These are phyloP conservation scores for Leucogyrophana mollusca DNA, from an alignment of 768 basidiomycete species.

Conservation along the genomic window DNA sequence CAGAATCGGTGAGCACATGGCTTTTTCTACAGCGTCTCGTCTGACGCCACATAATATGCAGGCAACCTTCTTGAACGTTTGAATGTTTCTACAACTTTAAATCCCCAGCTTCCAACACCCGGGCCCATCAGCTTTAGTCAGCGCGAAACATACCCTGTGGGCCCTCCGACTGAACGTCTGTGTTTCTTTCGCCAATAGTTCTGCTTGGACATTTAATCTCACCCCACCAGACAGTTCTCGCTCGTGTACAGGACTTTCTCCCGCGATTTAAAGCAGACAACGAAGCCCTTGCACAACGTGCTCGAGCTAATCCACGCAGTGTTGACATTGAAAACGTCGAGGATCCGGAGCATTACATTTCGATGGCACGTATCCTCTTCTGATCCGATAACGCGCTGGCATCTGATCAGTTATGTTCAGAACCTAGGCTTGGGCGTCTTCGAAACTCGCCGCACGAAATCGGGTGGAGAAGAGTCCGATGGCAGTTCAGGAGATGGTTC, in stretches of 20 bases:
- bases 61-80: conserved; percentile 43
- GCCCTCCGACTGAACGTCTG: conserved; percentile 52
- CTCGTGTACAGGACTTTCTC: conserved; percentile 65
- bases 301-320: conserved; percentile 48
- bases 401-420: conserved; percentile 28
- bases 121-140: conserved; percentile 37
- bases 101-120: conserved; percentile 3
- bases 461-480: conserved; percentile 13
- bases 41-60: conserved; percentile 15
- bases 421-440: conserved; percentile 67
- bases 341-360: conserved; percentile 53
- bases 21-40: conserved; percentile 3
- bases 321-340: conserved; percentile 71
- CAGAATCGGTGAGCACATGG: conserved; percentile 38
- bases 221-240: conserved; percentile 48
- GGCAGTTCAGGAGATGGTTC: neutral
- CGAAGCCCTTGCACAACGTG: conserved; percentile 45
- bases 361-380: conserved; percentile 50
- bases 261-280: conserved; percentile 69
- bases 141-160: conserved; percentile 33
- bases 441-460: conserved; percentile 34
- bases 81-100: conserved; percentile 21
- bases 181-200: too few species aligned
- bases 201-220: conserved; percentile 5
- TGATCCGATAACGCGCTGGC: neutral